Evolutionary conservation across 495 filamentous ascomycete species (phyloP), one percentile per base, ranked within the genome.

Genomic region (Neurospora sp.): DNA sequence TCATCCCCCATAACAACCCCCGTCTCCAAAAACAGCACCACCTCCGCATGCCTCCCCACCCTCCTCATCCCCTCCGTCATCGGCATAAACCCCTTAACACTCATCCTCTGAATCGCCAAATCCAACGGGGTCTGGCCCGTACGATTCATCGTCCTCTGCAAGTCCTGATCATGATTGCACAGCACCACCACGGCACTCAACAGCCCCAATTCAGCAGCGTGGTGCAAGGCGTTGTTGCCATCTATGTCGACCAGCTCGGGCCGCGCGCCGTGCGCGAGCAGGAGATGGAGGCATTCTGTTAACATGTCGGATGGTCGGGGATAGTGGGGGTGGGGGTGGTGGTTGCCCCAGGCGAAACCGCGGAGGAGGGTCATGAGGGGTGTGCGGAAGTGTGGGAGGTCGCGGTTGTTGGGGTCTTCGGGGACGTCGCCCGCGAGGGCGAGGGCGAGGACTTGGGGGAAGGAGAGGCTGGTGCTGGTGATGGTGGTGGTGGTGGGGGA

Each of bases 181-280:
- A 62, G 14, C 54, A 31, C 54, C 12, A 62, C 27, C 54, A 62
- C 54, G 6, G 54, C 31, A 39, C 23, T 35, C 18, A 40, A 11
- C 31, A 74, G 12, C 16, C 69, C 72, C 44, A 74, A 16, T 39
- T 39, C 31, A 16, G 69, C 72, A 1, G 72, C 72, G 41, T 70
- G 59, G n/a, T 74, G 72, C 37, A 71, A 23, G 7, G 72, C 72
- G 18, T 74, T 74, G 9, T 71, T 59, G 9, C 72, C 72, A 16
- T 59, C 72, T 3, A 46, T 70, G 14, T 74, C 69, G 7, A 35
- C 38, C 38, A 71, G 40, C 42, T 70, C 72, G 0, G 66, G 66
- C 9, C 37, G 27, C 1, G 72, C 72, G 5, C 72, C 72, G 20
- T 39, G 72, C 11, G 72, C 69, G 7, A 74, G 31, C 10, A 74